Evolutionary conservation across 768 basidiomycete species (phyloP).

Genomic region (Tulasnella sp.): DNA sequence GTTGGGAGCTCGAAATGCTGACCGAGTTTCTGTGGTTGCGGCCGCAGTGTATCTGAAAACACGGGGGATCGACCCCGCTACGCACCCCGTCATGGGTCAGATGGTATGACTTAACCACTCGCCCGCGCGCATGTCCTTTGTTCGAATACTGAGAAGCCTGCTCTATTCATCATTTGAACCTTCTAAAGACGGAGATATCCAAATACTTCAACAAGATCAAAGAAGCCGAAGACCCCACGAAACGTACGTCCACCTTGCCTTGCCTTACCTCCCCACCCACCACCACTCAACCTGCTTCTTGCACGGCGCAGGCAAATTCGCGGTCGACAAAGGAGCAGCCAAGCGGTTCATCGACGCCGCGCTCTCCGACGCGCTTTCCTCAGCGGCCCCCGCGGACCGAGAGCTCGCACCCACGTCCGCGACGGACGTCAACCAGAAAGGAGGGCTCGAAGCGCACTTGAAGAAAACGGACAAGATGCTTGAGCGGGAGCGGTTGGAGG

Average conservation of each 20-base stretch:
- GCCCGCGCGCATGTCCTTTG: too few relatives aligned
- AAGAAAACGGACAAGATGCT: slow-evolving; percentile 1
- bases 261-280: not conserved
- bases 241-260: slow-evolving; percentile 32
- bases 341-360: slow-evolving; percentile 60
- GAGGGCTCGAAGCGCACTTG: not conserved
- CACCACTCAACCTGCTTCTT: not conserved
- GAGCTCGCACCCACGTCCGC: slow-evolving; percentile 8
- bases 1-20: not conserved
- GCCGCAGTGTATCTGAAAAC: slow-evolving; percentile 66
- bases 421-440: not conserved
- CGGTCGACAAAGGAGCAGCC: slow-evolving; percentile 71
- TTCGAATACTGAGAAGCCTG: too few relatives aligned
- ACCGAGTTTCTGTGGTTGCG: not conserved
- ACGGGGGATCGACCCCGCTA: slow-evolving; percentile 65
- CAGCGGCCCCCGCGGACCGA: not conserved
- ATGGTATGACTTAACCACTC: slow-evolving; percentile 32
- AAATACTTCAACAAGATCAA: slow-evolving; percentile 78
- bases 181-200: slow-evolving; percentile 49
- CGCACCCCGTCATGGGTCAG: slow-evolving; percentile 66
- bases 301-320: slow-evolving; percentile 26
- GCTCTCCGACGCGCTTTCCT: slow-evolving; percentile 3
- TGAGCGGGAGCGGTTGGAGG: not conserved
- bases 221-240: slow-evolving; percentile 54
- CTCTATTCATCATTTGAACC: slow-evolving; percentile 20